Percentiles rank a stretch among this genome's conserved stretches.
Conservation (phyloP, 768 basidiomycete genomes). For the Lactarius hatsudake region DNA sequence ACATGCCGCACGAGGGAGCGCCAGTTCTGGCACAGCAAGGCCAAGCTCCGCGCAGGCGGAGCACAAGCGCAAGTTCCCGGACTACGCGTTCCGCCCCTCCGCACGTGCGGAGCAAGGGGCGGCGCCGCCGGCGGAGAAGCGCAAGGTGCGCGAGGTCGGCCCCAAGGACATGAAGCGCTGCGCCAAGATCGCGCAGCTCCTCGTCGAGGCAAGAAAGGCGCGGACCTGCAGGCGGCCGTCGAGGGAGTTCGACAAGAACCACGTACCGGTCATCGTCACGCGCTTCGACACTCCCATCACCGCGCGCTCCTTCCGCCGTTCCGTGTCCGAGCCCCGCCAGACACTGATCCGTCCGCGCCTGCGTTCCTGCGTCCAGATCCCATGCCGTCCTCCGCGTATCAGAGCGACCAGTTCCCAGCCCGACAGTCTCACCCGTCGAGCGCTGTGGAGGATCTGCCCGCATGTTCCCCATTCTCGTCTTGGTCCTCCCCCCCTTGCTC, state of each 20-base stretch:
- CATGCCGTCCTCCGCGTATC: constrained; percentile 19
- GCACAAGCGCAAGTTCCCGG: constrained; percentile 71
- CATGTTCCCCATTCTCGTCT: neutral
- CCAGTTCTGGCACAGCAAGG: constrained; percentile 74
- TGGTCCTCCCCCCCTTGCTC: neutral
- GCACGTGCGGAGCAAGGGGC: constrained; percentile 45
- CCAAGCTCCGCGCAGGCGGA: constrained; percentile 67
- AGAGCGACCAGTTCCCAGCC: constrained; percentile 28
- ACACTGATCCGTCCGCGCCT: constrained; percentile 37
- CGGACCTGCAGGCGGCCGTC: constrained; percentile 37
- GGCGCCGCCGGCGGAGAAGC: constrained; percentile 40
- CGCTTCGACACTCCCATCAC: constrained; percentile 74
- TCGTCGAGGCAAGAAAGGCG: constrained; percentile 43
- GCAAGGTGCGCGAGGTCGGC: constrained; percentile 59
- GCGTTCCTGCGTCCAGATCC: constrained; percentile 21
- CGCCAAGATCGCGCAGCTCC: constrained; percentile 62
- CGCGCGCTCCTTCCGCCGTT: constrained; percentile 64
- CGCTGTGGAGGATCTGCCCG: neutral
- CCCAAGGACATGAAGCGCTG: constrained; percentile 63
- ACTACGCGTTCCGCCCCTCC: constrained; percentile 72
- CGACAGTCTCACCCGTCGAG: constrained; percentile 16
- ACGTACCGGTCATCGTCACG: constrained; percentile 60
- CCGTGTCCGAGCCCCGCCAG: constrained; percentile 52
- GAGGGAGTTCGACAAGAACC: constrained; percentile 44
- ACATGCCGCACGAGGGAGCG: constrained; percentile 71